Conservation (phyloP, 352 stramenopile genomes). For the Saprolegnia diclina region DNA sequence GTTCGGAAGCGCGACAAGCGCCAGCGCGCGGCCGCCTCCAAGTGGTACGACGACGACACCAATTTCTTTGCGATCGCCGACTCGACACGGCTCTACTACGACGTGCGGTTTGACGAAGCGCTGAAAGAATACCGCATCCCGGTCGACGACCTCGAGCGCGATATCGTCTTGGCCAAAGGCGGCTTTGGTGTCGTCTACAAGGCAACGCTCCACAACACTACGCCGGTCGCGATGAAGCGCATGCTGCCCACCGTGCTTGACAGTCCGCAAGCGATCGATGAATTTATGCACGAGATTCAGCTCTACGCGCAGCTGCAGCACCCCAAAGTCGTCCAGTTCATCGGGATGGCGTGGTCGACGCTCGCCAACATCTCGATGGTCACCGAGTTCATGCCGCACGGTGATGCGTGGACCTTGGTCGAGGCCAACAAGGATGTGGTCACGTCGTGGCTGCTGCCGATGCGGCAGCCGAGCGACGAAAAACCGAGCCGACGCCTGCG, state of each 20-base stretch:
- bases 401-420: slow-evolving; percentile 24
- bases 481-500: slow-evolving; percentile 15
- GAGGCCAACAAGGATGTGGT: slow-evolving; percentile 23
- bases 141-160: slow-evolving; percentile 6
- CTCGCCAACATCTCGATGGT: slow-evolving; percentile 43
- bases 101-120: slow-evolving; percentile 24
- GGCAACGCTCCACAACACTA: not conserved
- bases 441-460: slow-evolving; percentile 12
- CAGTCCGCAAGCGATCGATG: not conserved
- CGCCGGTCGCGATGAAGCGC: slow-evolving; percentile 2
- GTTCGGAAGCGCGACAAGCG: not conserved
- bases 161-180: slow-evolving; percentile 6
- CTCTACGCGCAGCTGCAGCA: slow-evolving; percentile 23
- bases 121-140: slow-evolving; percentile 16
- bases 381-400: slow-evolving; percentile 39
- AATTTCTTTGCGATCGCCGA: not conserved
- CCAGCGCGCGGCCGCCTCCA: not conserved
- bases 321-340: slow-evolving; percentile 19
- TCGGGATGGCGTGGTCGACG: slow-evolving; percentile 26
- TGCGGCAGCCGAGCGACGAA: not conserved
- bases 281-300: slow-evolving; percentile 23
- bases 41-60: slow-evolving; percentile 8
- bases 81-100: slow-evolving; percentile 17
- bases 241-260: not conserved
- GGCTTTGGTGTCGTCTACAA: slow-evolving; percentile 26